Conservation (phyloP, 768 basidiomycete species). For the Phaffia tasmanica region DNA sequence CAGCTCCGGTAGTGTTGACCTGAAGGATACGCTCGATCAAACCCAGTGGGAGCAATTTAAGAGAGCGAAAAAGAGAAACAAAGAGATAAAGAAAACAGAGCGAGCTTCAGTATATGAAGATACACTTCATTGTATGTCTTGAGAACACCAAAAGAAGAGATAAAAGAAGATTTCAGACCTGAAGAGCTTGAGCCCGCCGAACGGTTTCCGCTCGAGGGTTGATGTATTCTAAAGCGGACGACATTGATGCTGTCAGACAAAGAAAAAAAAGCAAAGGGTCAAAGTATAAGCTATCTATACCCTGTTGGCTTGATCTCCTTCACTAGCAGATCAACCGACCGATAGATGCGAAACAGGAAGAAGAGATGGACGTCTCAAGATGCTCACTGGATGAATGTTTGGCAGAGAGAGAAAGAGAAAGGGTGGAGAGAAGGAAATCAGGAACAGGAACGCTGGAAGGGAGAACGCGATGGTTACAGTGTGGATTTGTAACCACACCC, state of each 20-base stretch:
- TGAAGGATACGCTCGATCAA: slow-evolving; percentile 31
- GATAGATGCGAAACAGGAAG: neutral
- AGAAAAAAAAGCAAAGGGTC: neutral
- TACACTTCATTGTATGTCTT: too few relatives aligned
- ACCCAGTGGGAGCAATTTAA: too few relatives aligned
- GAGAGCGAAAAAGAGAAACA: slow-evolving; percentile 16
- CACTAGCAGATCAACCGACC: neutral
- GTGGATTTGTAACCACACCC: neutral
- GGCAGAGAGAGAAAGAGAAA: too few relatives aligned
- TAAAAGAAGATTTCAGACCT: slow-evolving; percentile 47
- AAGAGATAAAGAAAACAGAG: slow-evolving; percentile 25
- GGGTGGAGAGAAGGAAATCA: neutral
- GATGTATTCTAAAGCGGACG: slow-evolving; percentile 61
- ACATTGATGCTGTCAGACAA: neutral
- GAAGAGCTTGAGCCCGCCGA: slow-evolving; percentile 74
- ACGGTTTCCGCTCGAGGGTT: slow-evolving; percentile 95
- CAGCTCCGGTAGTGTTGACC: slow-evolving; percentile 88
- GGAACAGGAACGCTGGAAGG: neutral
- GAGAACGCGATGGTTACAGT: slow-evolving; percentile 3
- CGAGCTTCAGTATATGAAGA: neutral
- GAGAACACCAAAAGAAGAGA: neutral
- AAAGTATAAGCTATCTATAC: neutral
- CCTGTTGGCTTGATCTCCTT: neutral
- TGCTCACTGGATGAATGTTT: too few relatives aligned
- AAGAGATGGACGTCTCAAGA: too few relatives aligned